Percentiles rank a stretch among this genome's conserved stretches.
Conservation (phyloP, 2,329 filamentous ascomycete genomes). For the Rosellinia necatrix region DNA sequence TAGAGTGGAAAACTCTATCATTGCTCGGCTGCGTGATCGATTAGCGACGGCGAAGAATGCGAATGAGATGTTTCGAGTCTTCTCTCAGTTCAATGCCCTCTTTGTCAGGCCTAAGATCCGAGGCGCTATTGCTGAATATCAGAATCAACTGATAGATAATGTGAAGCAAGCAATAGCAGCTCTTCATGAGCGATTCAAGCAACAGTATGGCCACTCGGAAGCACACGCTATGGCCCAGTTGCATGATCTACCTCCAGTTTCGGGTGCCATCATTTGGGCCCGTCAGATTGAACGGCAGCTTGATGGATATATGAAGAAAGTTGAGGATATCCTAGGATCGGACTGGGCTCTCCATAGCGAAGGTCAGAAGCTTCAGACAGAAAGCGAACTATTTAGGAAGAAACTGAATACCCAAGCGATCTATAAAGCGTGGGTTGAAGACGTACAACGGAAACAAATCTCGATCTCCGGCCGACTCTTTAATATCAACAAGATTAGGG, state of each 20-base stretch:
- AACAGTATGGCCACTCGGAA: conserved; percentile 97
- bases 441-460: conserved; percentile 85
- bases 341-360: conserved; percentile 95
- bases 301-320: conserved; percentile 96
- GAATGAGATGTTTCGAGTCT: conserved; percentile 99
- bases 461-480: conserved; percentile 93
- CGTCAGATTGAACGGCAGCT: conserved; percentile 96
- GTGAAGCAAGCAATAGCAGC: conserved; percentile 95
- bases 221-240: conserved; percentile 98
- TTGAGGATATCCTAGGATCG: conserved; percentile 94
- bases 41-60: conserved; percentile 95
- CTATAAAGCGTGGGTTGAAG: conserved; percentile 92
- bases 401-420: conserved; percentile 94
- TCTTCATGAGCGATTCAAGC: conserved; percentile 96
- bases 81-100: conserved; percentile 98
- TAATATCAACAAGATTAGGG: conserved; percentile 82
- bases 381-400: conserved; percentile 92
- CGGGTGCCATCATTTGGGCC: conserved; percentile 96
- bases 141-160: conserved; percentile 96
- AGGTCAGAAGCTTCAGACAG: conserved; percentile 88
- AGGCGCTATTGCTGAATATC: conserved; percentile 96
- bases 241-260: conserved; percentile 92
- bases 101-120: conserved; percentile 99
- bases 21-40: conserved; percentile 87
- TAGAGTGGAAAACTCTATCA: conserved; percentile 98